Evolutionary conservation across 2,329 filamentous ascomycete genomes (phyloP).

Genomic region (Ascochyta pisi): DNA sequence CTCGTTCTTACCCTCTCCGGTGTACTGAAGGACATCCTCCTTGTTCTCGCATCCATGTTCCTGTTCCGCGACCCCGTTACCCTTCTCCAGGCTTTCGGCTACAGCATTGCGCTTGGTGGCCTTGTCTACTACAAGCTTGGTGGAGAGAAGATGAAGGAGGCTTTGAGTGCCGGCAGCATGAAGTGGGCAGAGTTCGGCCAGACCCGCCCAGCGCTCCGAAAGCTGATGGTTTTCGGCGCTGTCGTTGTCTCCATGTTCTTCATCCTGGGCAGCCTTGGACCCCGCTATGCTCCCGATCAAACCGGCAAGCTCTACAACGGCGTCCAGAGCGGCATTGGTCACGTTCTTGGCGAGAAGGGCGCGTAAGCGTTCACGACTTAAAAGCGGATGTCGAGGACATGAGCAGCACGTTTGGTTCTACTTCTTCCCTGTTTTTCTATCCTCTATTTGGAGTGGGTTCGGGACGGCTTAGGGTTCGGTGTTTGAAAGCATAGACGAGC

Average conservation of each 20-base stretch:
- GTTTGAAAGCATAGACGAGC: conserved; percentile 46
- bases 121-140: conserved; percentile 89
- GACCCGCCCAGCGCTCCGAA: conserved; percentile 77
- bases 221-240: conserved; percentile 72
- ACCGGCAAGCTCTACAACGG: conserved; percentile 44
- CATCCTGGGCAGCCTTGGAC: conserved; percentile 64
- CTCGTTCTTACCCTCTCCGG: conserved; percentile 86
- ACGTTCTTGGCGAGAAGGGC: conserved; percentile 31
- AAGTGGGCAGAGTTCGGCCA: conserved; percentile 87
- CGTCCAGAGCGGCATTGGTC: conserved; percentile 45
- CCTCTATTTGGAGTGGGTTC: conserved; percentile 28
- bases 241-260: conserved; percentile 71
- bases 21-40: conserved; percentile 86
- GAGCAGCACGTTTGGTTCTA: conserved; percentile 20
- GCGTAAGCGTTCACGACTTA: conserved; percentile 16
- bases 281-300: conserved; percentile 47
- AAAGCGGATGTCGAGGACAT: conserved; percentile 8
- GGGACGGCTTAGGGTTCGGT: conserved; percentile 34
- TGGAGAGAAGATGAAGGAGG: conserved; percentile 81
- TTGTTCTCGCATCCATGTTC: conserved; percentile 79
- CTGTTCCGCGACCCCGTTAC: conserved; percentile 82
- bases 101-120: conserved; percentile 78
- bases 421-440: conserved; percentile 42
- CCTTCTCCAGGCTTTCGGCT: conserved; percentile 80
- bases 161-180: conserved; percentile 73